These are phyloP conservation scores for Mariannaea elegans DNA, from an alignment of 2,329 filamentous ascomycete species.

Conservation along the genomic window DNA sequence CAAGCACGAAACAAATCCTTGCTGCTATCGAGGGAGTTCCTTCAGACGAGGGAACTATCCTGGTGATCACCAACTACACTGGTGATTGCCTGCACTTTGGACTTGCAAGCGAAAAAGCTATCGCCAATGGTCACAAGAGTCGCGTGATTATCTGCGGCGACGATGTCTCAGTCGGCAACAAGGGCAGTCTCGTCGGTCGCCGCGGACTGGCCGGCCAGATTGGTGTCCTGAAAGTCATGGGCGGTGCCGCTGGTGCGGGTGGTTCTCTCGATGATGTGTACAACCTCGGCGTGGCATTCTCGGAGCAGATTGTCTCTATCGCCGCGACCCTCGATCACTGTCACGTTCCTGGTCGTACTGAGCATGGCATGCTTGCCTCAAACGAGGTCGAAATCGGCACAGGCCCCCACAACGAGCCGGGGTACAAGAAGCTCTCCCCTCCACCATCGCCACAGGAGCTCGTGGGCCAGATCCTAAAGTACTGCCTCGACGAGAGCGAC, in stretches of 20 bases:
- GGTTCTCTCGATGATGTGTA: conserved; percentile 60
- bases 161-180: conserved; percentile 70
- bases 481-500: conserved; percentile 67
- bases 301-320: conserved; percentile 63
- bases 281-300: conserved; percentile 58
- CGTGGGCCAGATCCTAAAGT: conserved; percentile 65
- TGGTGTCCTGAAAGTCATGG: conserved; percentile 66
- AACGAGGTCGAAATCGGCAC: conserved; percentile 71
- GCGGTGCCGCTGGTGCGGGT: conserved; percentile 58
- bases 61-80: conserved; percentile 81
- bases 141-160: conserved; percentile 70
- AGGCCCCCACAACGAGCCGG: conserved; percentile 74
- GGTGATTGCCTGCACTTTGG: conserved; percentile 70
- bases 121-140: conserved; percentile 61
- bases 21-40: conserved; percentile 70
- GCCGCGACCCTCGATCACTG: conserved; percentile 69
- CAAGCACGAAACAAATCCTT: conserved; percentile 76
- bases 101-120: conserved; percentile 60
- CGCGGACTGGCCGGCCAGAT: conserved; percentile 70
- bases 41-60: conserved; percentile 65
- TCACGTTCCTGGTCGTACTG: conserved; percentile 63
- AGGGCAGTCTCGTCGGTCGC: conserved; percentile 66
- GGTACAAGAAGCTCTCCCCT: conserved; percentile 64
- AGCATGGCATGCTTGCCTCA: conserved; percentile 57
- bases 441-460: conserved; percentile 58